A percentile compares a stretch with the other conserved stretches of the same genome.
Conservation (phyloP, 345 rosid species). For the Passiflora organensis region DNA sequence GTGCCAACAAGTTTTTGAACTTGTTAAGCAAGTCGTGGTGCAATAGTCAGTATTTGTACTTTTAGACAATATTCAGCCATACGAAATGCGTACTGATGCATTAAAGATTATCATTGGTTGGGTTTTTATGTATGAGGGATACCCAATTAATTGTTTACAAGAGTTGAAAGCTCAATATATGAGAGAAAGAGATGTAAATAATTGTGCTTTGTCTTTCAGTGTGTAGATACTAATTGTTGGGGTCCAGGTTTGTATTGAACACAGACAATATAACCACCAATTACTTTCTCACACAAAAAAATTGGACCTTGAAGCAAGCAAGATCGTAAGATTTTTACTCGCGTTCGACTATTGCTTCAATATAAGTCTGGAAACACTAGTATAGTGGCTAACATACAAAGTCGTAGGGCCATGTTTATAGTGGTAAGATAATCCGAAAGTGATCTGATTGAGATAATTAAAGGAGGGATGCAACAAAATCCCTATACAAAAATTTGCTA, state of each 20-base stretch:
- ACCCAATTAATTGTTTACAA: neutral
- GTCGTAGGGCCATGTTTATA: neutral
- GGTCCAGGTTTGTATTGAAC: neutral
- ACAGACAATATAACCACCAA: neutral
- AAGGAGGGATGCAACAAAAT: neutral
- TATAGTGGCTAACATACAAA: neutral
- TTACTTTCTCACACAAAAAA: neutral
- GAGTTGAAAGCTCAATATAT: neutral
- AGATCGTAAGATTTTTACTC: neutral
- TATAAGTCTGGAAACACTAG: neutral
- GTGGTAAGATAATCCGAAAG: neutral
- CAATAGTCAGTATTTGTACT: no score
- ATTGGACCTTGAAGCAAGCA: neutral
- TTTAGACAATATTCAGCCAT: no score
- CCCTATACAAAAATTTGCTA: neutral
- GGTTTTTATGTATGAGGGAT: neutral
- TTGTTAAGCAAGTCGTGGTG: no score
- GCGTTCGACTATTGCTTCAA: neutral
- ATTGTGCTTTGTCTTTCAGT: neutral
- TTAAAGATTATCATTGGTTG: neutral
- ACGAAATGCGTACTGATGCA: neutral
- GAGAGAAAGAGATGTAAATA: neutral
- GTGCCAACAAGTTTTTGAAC: no score
- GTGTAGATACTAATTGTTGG: neutral
- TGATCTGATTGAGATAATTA: neutral